These are phyloP conservation scores for Auriculariales sp. DNA, from an alignment of 768 basidiomycete genomes.

Conservation along the genomic window DNA sequence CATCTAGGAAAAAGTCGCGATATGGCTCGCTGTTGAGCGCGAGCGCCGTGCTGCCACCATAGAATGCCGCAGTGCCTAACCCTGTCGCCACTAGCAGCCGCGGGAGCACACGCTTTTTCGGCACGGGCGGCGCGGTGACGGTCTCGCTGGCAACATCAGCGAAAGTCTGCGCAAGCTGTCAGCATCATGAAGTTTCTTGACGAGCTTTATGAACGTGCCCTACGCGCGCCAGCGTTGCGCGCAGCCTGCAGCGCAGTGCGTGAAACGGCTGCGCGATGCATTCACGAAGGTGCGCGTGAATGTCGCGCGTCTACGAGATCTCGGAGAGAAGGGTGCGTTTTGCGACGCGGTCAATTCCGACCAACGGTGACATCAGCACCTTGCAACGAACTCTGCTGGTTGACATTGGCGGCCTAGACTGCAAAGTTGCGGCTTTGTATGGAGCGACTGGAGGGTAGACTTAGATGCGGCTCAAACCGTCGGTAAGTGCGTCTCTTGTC, in stretches of 20 bases:
- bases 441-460: too few relatives aligned
- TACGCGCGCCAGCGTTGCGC: background rate
- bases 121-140: conserved; percentile 26
- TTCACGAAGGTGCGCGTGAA: background rate
- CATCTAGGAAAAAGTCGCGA: conserved; percentile 72
- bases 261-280: background rate
- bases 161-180: background rate
- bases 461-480: too few relatives aligned
- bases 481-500: too few relatives aligned
- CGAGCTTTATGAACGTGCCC: background rate
- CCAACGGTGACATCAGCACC: too few relatives aligned
- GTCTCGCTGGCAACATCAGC: background rate
- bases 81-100: conserved; percentile 54
- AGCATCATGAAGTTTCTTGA: background rate
- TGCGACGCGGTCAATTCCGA: too few relatives aligned
- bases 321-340: too few relatives aligned
- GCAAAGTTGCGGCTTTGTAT: too few relatives aligned
- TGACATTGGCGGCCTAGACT: too few relatives aligned
- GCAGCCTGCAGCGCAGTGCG: background rate
- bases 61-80: conserved; percentile 59
- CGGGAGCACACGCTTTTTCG: conserved; percentile 40
- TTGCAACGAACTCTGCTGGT: too few relatives aligned
- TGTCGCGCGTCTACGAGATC: too few relatives aligned
- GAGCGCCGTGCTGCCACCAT: conserved; percentile 65
- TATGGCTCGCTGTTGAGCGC: conserved; percentile 67